These are phyloP conservation scores for Phytopythium helicoides DNA, from an alignment of 352 stramenopile genomes.

Conservation along the genomic window DNA sequence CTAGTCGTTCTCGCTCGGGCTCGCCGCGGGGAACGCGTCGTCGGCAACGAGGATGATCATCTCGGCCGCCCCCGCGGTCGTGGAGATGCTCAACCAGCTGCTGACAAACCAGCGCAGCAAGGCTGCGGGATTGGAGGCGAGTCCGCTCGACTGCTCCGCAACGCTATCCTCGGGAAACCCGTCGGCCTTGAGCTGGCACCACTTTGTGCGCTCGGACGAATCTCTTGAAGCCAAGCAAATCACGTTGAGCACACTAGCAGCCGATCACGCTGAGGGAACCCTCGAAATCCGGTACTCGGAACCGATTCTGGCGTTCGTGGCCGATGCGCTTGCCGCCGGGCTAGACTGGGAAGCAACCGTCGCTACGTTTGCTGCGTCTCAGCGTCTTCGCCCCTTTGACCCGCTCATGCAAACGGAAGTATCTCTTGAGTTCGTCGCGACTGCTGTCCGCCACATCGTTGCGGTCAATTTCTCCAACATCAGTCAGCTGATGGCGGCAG, in stretches of 20 bases:
- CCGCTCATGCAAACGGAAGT: not conserved
- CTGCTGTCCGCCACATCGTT: conserved; percentile 30
- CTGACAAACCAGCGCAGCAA: conserved; percentile 14
- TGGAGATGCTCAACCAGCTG: conserved; percentile 42
- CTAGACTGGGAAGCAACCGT: conserved; percentile 29
- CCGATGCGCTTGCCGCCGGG: conserved; percentile 21
- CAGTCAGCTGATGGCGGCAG: conserved; percentile 24
- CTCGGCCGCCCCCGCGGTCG: conserved; percentile 10
- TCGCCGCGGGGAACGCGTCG: not conserved
- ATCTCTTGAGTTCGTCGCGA: conserved; percentile 2
- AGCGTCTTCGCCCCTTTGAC: conserved; percentile 20
- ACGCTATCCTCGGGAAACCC: not conserved
- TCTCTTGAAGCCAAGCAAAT: conserved; percentile 8
- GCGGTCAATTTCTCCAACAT: conserved; percentile 35
- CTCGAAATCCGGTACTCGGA: conserved; percentile 24
- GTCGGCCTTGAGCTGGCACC: conserved; percentile 15
- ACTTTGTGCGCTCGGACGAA: conserved; percentile 36
- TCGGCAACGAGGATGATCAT: not conserved
- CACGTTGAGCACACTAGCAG: not conserved
- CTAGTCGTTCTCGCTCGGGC: not conserved
- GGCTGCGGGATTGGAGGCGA: not conserved
- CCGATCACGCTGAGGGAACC: conserved; percentile 9
- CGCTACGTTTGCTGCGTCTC: conserved; percentile 29
- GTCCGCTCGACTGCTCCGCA: not conserved
- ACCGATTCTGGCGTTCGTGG: conserved; percentile 29